Base-by-base conservation (phyloP, 345 rosid genomes). In the Cardiospermum halicacabum region DNA sequence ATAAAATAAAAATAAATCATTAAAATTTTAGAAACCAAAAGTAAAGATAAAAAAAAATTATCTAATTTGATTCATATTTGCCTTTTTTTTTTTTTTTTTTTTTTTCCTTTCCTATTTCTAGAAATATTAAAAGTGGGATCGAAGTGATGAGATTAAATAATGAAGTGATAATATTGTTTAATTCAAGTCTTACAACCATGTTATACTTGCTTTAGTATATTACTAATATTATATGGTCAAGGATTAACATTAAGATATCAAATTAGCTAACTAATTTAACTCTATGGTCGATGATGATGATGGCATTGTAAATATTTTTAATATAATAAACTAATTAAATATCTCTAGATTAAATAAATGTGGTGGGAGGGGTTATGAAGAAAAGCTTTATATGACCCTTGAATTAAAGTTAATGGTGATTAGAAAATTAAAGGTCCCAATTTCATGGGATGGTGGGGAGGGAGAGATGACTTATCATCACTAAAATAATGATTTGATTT, bases 101-200 rank as follows among this genome's bases (percentile, higher is more conserved):
- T n/a, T n/a, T n/a, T n/a, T n/a, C n/a, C n/a, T n/a, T n/a, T n/a
- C n/a, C n/a, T n/a, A n/a, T n/a, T 21, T 22, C 31, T 43, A 59
- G 18, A 48, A 58, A 27, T 56, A 50, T 12, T 36, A 53, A 39
- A 39, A 49, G 36, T 51, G 43, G 56, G 40, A 47, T 21, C 39
- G 6, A n/a, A 19, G 54, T 27, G 79, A 74, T 74, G 69, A 74
- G 67, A 58, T 74, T 54, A 18, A 64, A 27, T 47, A 66, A 31
- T 18, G 54, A 51, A 43, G 57, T 26, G 82, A 80, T 77, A 79
- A 73, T 48, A 25, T 68, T 58, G 27, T 71, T 65, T 67, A 65
- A 64, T 62, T 16, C 53, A 16, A 59, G 42, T 31, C 34, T 3
- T n/a, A 12, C 39, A 11, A 36, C 8, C 25, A 10, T 54, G 22